These are phyloP conservation scores for Fusarium cyanostomum DNA, from an alignment of 2,329 filamentous ascomycete species.

Conservation along the genomic window DNA sequence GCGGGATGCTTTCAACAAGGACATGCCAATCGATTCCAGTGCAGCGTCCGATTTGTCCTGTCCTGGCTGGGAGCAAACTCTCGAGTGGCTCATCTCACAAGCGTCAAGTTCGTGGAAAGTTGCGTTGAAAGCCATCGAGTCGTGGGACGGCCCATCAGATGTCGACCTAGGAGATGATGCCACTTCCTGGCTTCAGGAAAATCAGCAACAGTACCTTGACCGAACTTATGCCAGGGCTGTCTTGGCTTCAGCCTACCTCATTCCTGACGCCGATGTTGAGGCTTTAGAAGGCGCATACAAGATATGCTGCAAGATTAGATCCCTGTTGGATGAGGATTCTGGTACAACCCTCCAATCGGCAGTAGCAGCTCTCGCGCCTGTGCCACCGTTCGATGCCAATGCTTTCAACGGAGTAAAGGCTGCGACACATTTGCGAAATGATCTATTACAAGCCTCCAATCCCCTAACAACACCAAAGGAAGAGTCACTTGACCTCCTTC, in stretches of 20 bases:
- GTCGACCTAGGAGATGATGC: constrained; percentile 72
- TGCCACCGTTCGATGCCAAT: constrained; percentile 46
- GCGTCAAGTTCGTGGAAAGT: constrained; percentile 68
- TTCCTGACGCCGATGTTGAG: constrained; percentile 67
- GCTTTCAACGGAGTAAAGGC: constrained; percentile 39
- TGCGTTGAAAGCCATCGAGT: constrained; percentile 70
- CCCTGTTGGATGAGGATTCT: constrained; percentile 67
- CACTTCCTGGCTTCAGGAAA: constrained; percentile 66
- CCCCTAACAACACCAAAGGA: constrained; percentile 69
- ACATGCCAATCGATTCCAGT: constrained; percentile 36
- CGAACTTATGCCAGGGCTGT: constrained; percentile 73
- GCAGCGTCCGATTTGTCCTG: constrained; percentile 51
- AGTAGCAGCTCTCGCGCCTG: constrained; percentile 54
- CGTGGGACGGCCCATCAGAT: constrained; percentile 79
- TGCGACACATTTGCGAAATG: constrained; percentile 47
- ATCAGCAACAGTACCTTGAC: constrained; percentile 67
- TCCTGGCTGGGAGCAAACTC: constrained; percentile 74
- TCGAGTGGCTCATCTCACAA: constrained; percentile 72
- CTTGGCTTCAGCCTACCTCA: constrained; percentile 73
- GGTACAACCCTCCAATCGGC: constrained; percentile 62
- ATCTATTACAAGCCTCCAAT: constrained; percentile 69
- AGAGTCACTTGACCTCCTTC: constrained; percentile 66
- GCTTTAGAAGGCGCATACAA: constrained; percentile 68
- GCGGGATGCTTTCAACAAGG: constrained; percentile 9
- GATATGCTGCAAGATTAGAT: constrained; percentile 65